Evolutionary conservation across 768 basidiomycete genomes (phyloP).

Genomic region (Suillus bovinus): DNA sequence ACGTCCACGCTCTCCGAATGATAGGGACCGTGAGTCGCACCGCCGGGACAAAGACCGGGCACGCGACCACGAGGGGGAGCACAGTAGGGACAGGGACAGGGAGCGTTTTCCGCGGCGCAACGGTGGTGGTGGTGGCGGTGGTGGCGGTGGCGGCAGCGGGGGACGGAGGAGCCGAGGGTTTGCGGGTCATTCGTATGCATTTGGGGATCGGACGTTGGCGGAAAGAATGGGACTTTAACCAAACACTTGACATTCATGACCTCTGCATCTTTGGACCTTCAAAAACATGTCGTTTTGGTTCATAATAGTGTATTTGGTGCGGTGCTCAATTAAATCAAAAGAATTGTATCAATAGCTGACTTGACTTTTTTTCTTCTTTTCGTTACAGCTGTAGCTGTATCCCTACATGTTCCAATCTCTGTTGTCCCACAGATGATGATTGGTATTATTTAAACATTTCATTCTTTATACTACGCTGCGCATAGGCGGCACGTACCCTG

Average conservation of each 20-base stretch:
- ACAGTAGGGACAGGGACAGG: conserved; percentile 35
- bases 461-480: neutral
- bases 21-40: conserved; percentile 40
- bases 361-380: conserved; percentile 12
- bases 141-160: conserved; percentile 34
- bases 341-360: conserved; percentile 35
- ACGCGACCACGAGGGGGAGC: conserved; percentile 34
- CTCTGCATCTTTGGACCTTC: conserved; percentile 24
- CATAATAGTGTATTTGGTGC: conserved; percentile 41
- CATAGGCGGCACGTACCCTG: neutral
- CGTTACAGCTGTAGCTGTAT: conserved; percentile 39
- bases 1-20: conserved; percentile 44
- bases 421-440: conserved; percentile 24
- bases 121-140: conserved; percentile 41
- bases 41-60: conserved; percentile 38
- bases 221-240: conserved; percentile 75
- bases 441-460: conserved; percentile 29
- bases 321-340: conserved; percentile 18
- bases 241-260: conserved; percentile 13
- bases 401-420: conserved; percentile 24
- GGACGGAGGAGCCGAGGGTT: conserved; percentile 38
- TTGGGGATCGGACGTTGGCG: conserved; percentile 78
- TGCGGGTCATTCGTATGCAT: conserved; percentile 35
- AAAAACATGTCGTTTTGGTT: conserved; percentile 14
- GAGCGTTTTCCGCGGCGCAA: conserved; percentile 43